Base-by-base conservation (phyloP, 2,329 filamentous ascomycete genomes). In the Fusarium haematococcum region DNA sequence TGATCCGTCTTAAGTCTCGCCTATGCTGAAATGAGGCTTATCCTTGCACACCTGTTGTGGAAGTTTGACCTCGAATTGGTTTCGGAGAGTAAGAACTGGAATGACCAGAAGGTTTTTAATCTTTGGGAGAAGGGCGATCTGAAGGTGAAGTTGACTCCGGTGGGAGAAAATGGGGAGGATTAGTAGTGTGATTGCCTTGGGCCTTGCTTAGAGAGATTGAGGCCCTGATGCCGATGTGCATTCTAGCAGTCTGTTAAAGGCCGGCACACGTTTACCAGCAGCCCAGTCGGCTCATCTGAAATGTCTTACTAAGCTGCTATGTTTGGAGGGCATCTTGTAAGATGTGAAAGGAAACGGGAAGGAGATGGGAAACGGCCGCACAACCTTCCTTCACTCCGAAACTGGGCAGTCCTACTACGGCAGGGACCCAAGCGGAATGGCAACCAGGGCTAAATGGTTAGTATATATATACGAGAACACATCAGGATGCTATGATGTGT, bases 21-120 rank as follows among this genome's bases (percentile, higher is more conserved):
- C 2, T 59, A 59, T 59, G 56, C 56, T 23, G 56, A 59, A 59
- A 59, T 59, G 56, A 59, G 56, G 16, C 4, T 59, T 18, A 59
- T 59, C 14, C 56, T 59, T 39, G 33, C 35, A 16, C 56, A 41
- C 35, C 35, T 59, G 11, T 4, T 59, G 20, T 59, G 56, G 56
- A 59, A 59, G n/a, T 59, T 59, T 30, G 56, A 59, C 23, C 23
- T 59, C 11, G 56, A 59, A n/a, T 27, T 59, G 35, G 33, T 59
- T 13, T 16, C 20, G 23, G 56, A 59, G 9, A 30, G 56, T n/a
- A 30, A 59, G 35, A 37, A 20, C 6, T 59, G 56, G 56, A n/a
- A 59, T 41, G 33, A 59, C 6, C 56, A 59, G 2, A 59, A 25
- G 56, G 11, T 37, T n/a, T 59, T 37, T 30, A 27, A 2, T 25